Conservation (phyloP, 768 basidiomycete genomes). For the Tulasnella sp. region DNA sequence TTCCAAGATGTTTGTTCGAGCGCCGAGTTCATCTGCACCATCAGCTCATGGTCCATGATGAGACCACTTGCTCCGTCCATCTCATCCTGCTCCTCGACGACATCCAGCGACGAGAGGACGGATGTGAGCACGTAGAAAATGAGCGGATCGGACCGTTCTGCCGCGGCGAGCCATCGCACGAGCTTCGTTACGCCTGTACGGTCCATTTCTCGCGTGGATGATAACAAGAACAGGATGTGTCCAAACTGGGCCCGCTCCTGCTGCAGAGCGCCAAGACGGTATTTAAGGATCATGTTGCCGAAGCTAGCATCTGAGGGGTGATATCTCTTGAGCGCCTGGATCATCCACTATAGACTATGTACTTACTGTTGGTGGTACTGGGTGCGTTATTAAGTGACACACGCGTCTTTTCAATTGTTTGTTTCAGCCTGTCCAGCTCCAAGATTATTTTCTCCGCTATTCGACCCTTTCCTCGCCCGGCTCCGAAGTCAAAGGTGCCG, state of each 20-base stretch:
- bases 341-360: not conserved
- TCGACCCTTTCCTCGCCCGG: constrained; percentile 26
- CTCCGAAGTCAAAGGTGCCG: constrained; percentile 11
- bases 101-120: constrained; percentile 54
- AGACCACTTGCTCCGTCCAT: constrained; percentile 40
- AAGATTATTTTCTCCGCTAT: constrained; percentile 47
- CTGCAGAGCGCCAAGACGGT: constrained; percentile 61
- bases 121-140: constrained; percentile 58
- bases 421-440: constrained; percentile 52
- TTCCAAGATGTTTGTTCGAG: constrained; percentile 44
- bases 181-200: constrained; percentile 50
- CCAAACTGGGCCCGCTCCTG: constrained; percentile 63
- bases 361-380: constrained; percentile 45
- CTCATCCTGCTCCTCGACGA: constrained; percentile 32
- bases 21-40: constrained; percentile 17
- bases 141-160: constrained; percentile 52
- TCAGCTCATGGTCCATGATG: constrained; percentile 13
- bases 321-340: constrained; percentile 28
- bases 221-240: constrained; percentile 49
- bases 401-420: constrained; percentile 35
- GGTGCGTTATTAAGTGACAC: constrained; percentile 50
- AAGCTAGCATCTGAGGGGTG: constrained; percentile 31
- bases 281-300: constrained; percentile 55
- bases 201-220: constrained; percentile 50
- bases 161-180: constrained; percentile 53